Percentiles rank a stretch among this genome's conserved stretches.
phyloP scores from a whole-genome alignment of 495 filamentous ascomycete genomes.

The Evernia prunastri region DNA sequence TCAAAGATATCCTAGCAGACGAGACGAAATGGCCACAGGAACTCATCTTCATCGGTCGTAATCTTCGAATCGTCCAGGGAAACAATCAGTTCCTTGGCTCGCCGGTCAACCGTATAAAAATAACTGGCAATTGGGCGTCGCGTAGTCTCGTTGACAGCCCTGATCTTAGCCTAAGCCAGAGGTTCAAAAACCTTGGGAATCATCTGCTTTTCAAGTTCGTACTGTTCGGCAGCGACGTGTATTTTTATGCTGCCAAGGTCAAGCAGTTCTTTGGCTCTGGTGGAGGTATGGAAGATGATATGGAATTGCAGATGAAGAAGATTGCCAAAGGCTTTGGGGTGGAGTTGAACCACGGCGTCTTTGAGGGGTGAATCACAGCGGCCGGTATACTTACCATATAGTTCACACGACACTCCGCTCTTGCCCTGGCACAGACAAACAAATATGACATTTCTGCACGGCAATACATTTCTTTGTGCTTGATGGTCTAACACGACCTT shows the following conservation, averaged over 20 bases:
- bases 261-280: constrained; percentile 67
- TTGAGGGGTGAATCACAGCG: constrained; percentile 58
- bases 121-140: constrained; percentile 85
- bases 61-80: constrained; percentile 84
- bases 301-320: constrained; percentile 75
- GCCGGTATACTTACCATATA: neutral
- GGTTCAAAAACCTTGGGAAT: constrained; percentile 51
- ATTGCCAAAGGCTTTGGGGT: constrained; percentile 90
- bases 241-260: constrained; percentile 73
- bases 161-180: constrained; percentile 50
- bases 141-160: constrained; percentile 65
- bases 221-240: constrained; percentile 68
- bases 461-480: neutral
- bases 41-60: constrained; percentile 91
- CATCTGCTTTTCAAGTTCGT: constrained; percentile 78
- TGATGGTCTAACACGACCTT: neutral
- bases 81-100: constrained; percentile 83
- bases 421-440: neutral
- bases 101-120: constrained; percentile 91
- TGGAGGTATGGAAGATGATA: constrained; percentile 86
- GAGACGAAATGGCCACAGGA: constrained; percentile 90
- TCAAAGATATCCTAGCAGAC: constrained; percentile 78
- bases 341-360: constrained; percentile 78
- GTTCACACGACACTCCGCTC: neutral
- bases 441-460: neutral